phyloP scores from a whole-genome alignment of 2,329 filamentous ascomycete species.

The Phaeosphaeria sp. region DNA sequence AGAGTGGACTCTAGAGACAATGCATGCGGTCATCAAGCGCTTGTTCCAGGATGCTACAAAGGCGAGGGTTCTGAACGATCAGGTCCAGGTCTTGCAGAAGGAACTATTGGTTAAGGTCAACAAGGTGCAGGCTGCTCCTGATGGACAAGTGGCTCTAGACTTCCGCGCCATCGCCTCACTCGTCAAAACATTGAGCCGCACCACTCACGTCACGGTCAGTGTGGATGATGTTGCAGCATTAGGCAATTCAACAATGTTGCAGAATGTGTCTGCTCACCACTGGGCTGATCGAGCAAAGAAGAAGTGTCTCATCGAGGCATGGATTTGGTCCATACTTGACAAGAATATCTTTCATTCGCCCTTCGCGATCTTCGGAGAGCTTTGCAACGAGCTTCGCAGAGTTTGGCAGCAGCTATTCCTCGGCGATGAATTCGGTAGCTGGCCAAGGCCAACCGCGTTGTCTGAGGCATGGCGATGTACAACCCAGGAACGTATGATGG shows the following conservation, averaged over 20 bases:
- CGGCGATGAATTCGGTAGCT: not conserved
- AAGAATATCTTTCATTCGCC: constrained; percentile 9
- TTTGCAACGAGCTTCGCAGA: not conserved
- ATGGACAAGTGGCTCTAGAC: constrained; percentile 18
- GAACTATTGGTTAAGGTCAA: constrained; percentile 22
- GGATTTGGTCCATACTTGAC: constrained; percentile 21
- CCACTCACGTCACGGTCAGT: not conserved
- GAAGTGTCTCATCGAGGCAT: constrained; percentile 21
- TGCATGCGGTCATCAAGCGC: not conserved
- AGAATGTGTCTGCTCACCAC: constrained; percentile 1
- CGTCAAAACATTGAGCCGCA: constrained; percentile 24
- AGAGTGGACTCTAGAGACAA: too few relatives aligned
- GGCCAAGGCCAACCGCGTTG: constrained; percentile 6
- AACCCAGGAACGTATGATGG: constrained; percentile 7
- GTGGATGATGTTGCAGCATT: not conserved
- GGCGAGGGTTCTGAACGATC: not conserved
- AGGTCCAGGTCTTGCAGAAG: constrained; percentile 18
- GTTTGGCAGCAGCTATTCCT: constrained; percentile 6
- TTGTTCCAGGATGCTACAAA: not conserved
- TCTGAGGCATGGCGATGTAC: constrained; percentile 20
- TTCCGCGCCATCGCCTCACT: constrained; percentile 16
- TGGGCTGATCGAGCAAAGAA: constrained; percentile 12
- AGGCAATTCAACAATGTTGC: not conserved
- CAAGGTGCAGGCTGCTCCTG: constrained; percentile 13
- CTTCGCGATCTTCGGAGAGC: constrained; percentile 8